These are phyloP conservation scores for Trichoderma atrobrunneum DNA, from an alignment of 2,329 filamentous ascomycete species.

Conservation along the genomic window DNA sequence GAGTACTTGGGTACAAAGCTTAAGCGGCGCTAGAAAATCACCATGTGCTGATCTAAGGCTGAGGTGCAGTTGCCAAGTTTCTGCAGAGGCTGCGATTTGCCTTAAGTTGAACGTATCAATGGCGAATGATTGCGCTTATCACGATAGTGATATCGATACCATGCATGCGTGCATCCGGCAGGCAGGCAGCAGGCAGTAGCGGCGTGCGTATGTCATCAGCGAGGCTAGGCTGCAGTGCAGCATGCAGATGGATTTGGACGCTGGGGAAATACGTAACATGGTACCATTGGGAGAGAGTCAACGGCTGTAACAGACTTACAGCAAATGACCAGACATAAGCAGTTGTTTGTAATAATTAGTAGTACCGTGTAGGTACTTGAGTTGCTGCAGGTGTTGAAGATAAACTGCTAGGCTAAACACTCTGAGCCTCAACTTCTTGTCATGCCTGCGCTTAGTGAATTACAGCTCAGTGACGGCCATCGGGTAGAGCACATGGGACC, in stretches of 20 bases:
- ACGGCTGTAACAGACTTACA: neutral
- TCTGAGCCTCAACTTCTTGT: neutral
- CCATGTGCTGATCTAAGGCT: neutral
- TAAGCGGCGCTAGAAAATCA: neutral
- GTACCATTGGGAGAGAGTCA: neutral
- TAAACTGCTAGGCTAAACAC: neutral
- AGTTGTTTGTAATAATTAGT: neutral
- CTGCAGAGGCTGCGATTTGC: neutral
- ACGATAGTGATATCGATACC: neutral
- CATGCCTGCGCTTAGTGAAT: neutral
- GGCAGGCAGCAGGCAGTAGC: neutral
- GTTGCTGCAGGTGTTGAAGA: neutral
- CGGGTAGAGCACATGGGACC: neutral
- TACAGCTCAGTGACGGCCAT: neutral
- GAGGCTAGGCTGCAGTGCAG: neutral
- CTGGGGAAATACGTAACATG: neutral
- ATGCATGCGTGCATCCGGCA: neutral
- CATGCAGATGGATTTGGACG: neutral
- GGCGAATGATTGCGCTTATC: neutral
- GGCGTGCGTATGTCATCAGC: slow-evolving; percentile 6
- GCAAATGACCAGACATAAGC: neutral
- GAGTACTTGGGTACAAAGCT: neutral
- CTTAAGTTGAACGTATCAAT: neutral
- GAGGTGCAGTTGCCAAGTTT: neutral
- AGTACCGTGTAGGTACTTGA: neutral